Evolutionary conservation across 225 moss, liverwort and hornwort genomes (phyloP).

Genomic region (Straminergon stramineum): DNA sequence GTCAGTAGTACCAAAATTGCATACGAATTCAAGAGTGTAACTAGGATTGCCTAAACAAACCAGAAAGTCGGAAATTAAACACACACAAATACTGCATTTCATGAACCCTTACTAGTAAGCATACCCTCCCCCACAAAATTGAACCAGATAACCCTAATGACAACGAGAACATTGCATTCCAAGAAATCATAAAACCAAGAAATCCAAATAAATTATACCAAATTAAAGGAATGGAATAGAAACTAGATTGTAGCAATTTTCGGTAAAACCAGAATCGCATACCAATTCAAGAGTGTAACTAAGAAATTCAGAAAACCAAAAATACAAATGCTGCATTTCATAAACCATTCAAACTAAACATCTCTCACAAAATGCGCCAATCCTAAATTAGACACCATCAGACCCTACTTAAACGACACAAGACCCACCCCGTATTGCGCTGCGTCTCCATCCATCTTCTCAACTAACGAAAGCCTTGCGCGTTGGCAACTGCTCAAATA

Average conservation of each 20-base stretch:
- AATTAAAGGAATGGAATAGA: neutral
- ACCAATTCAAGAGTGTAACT: neutral
- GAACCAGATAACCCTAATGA: neutral
- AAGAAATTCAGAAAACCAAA: neutral
- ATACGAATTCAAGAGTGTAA: neutral
- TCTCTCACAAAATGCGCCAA: neutral
- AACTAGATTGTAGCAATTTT: neutral
- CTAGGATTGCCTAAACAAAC: neutral
- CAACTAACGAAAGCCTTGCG: neutral
- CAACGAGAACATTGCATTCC: neutral
- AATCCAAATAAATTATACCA: neutral
- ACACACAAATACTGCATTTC: neutral
- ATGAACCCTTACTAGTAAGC: neutral
- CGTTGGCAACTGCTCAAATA: neutral
- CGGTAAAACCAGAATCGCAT: neutral
- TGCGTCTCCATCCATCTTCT: neutral
- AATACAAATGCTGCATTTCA: neutral
- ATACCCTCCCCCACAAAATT: neutral
- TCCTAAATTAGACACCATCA: neutral
- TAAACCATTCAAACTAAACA: neutral
- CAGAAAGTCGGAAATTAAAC: neutral
- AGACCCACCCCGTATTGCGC: neutral
- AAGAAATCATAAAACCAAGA: neutral
- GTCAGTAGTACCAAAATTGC: neutral
- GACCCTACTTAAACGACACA: too few relatives aligned